phyloP scores from a whole-genome alignment of 2,329 filamentous ascomycete species.

The Paecilomyces niveus region DNA sequence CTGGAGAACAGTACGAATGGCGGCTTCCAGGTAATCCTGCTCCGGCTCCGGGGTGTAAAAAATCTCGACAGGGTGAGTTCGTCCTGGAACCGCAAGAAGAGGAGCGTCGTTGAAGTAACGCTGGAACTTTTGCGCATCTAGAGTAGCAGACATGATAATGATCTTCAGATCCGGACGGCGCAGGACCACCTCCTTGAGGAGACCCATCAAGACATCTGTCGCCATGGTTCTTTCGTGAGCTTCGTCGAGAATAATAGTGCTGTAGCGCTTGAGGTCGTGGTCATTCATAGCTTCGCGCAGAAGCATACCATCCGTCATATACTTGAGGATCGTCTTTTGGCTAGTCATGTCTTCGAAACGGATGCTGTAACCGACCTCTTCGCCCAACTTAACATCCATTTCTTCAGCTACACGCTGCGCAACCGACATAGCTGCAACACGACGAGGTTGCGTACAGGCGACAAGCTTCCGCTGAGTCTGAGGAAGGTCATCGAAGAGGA shows the following conservation, averaged over 20 bases:
- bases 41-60: constrained; percentile 97
- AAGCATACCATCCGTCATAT: constrained; percentile 99
- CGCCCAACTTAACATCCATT: constrained; percentile 84
- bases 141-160: constrained; percentile 96
- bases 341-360: constrained; percentile 95
- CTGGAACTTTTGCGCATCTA: constrained; percentile 97
- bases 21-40: constrained; percentile 92
- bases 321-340: constrained; percentile 86
- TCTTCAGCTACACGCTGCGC: constrained; percentile 96
- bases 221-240: constrained; percentile 96
- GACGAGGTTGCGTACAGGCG: constrained; percentile 93
- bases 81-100: constrained; percentile 84
- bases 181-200: constrained; percentile 81
- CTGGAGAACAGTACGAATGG: constrained; percentile 88
- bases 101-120: constrained; percentile 94
- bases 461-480: constrained; percentile 81
- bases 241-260: constrained; percentile 96
- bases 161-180: constrained; percentile 89
- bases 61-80: constrained; percentile 94
- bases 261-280: constrained; percentile 83
- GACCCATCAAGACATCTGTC: constrained; percentile 94
- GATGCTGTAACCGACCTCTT: constrained; percentile 97
- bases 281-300: constrained; percentile 95
- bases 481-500: constrained; percentile 92
- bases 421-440: constrained; percentile 97